Conservation (phyloP, 805 yeast genomes). For the Saccharomycopsis microspora region DNA sequence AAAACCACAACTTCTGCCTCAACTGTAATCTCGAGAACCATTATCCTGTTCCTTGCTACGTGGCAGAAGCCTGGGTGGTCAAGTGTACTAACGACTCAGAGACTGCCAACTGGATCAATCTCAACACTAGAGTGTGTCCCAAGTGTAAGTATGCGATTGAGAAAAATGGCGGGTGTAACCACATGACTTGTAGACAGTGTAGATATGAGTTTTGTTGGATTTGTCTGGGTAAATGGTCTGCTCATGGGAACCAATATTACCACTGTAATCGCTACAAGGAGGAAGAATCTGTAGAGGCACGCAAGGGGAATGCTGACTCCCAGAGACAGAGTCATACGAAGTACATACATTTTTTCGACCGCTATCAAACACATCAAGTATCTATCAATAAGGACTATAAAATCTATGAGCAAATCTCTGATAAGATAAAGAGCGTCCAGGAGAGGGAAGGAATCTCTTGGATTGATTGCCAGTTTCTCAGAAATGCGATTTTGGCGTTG, state of each 20-base stretch:
- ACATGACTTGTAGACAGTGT: conserved; percentile 83
- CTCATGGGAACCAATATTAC: conserved; percentile 53
- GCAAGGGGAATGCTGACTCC: conserved; percentile 21
- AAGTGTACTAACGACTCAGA: conserved; percentile 83
- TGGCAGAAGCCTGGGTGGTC: conserved; percentile 60
- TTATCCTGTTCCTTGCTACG: conserved; percentile 69
- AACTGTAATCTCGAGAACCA: conserved; percentile 69
- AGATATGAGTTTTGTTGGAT: conserved; percentile 85
- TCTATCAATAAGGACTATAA: conserved; percentile 64
- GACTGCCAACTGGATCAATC: conserved; percentile 76
- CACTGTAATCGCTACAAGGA: conserved; percentile 54
- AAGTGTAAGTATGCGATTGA: conserved; percentile 72
- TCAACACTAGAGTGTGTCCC: conserved; percentile 81
- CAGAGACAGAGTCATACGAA: conserved; percentile 43
- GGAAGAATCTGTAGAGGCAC: conserved; percentile 22
- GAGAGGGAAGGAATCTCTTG: conserved; percentile 57
- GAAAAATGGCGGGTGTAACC: conserved; percentile 95
- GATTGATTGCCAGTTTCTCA: conserved; percentile 79
- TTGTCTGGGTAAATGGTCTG: conserved; percentile 66
- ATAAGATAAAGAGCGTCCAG: conserved; percentile 54
- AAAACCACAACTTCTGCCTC: conserved; percentile 68
- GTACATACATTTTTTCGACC: conserved; percentile 64
- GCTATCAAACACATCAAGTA: conserved; percentile 64
- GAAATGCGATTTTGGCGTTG: conserved; percentile 57
- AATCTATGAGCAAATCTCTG: conserved; percentile 51